These are phyloP conservation scores for Hansenula sp. DNA, from an alignment of 1,139 yeast genomes.

Conservation along the genomic window DNA sequence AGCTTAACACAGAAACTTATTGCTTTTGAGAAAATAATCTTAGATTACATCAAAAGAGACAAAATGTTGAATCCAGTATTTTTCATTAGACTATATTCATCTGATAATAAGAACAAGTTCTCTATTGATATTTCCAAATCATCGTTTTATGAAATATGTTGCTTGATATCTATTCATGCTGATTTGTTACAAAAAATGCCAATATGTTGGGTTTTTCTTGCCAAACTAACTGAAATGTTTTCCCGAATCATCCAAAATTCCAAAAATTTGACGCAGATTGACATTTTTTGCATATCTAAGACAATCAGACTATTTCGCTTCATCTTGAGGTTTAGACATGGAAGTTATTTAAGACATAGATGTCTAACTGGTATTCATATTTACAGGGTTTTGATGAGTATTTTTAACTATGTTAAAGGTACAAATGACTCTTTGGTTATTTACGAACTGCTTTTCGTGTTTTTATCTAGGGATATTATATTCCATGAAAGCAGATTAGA, in stretches of 20 bases:
- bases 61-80: background rate
- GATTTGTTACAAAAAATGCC: constrained; percentile 8
- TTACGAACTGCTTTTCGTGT: background rate
- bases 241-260: constrained; percentile 6
- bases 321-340: constrained; percentile 11
- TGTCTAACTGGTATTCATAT: constrained; percentile 9
- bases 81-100: background rate
- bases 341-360: constrained; percentile 2
- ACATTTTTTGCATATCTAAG: constrained; percentile 15
- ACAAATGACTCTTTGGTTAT: constrained; percentile 12
- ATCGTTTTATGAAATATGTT: constrained; percentile 14
- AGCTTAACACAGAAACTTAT: background rate
- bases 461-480: background rate
- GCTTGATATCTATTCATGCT: constrained; percentile 16
- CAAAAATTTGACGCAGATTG: constrained; percentile 11
- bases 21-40: background rate
- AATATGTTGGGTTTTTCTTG: constrained; percentile 15
- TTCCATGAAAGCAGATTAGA: background rate
- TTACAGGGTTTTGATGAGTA: constrained; percentile 8
- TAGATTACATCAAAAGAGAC: background rate
- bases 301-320: constrained; percentile 12
- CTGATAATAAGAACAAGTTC: too few species aligned
- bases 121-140: constrained; percentile 11
- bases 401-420: constrained; percentile 13
- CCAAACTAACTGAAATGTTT: constrained; percentile 10